These are phyloP conservation scores for Macadamia tetraphylla DNA, from an alignment of 164 flowering plant genomes.

Conservation along the genomic window DNA sequence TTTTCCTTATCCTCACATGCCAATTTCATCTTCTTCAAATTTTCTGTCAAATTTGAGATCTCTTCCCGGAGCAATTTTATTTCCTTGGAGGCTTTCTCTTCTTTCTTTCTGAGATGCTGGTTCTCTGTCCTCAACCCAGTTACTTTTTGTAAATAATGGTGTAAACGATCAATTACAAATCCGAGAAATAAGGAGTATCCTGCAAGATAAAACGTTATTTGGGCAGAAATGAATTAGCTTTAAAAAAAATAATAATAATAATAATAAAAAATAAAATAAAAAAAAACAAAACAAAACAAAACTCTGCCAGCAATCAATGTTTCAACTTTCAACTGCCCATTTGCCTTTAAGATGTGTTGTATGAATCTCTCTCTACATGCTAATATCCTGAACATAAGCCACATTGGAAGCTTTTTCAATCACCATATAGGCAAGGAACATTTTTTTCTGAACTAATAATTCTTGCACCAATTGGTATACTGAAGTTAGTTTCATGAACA, in stretches of 20 bases:
- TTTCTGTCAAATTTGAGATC: constrained; percentile 37
- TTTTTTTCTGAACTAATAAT: no score
- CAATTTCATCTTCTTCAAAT: constrained; percentile 52
- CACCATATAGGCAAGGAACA: no score
- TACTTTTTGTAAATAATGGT: constrained; percentile 67
- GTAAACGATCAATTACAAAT: constrained; percentile 75
- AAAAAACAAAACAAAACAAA: neutral
- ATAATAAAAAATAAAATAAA: no score
- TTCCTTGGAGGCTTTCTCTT: constrained; percentile 56
- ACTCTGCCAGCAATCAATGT: neutral
- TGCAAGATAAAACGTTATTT: constrained; percentile 24
- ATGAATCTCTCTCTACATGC: neutral
- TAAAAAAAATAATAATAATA: no score
- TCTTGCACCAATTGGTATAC: no score
- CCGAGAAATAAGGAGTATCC: constrained; percentile 85
- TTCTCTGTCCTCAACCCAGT: constrained; percentile 44
- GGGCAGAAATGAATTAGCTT: neutral
- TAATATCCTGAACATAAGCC: no score
- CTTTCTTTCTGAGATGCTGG: constrained; percentile 51
- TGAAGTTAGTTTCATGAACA: no score
- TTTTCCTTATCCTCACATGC: constrained; percentile 72
- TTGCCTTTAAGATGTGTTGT: neutral
- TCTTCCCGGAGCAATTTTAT: constrained; percentile 47
- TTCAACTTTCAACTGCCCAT: neutral
- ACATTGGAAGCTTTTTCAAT: no score